Evolutionary conservation across 2,329 filamentous ascomycete genomes (phyloP), one percentile per base, ranked within the genome.

Genomic region (Apiospora rasikravindrae): DNA sequence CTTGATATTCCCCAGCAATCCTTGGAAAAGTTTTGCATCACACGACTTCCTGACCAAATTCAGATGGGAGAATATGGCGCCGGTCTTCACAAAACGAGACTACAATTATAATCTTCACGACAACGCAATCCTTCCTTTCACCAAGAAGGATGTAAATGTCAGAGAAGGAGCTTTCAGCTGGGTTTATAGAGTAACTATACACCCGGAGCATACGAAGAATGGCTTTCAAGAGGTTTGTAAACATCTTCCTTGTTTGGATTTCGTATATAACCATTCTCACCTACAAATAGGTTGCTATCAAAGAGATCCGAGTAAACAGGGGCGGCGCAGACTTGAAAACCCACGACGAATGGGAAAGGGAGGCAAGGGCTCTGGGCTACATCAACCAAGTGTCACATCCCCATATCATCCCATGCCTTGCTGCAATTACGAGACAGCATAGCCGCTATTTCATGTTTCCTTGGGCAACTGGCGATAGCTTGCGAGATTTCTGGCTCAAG

Each of bases 371-470:
- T 10, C 4, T 49, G 22, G 47, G 22, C 7, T 49, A 8, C 22
- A 49, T 49, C 47, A 49, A 49, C 22, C 22, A 49, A 24, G 22
- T 49, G 91, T 91, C 70, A 13, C 44, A 74, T 29, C 11, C n/a
- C 6, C 69, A 74, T 66, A 67, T 74, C 44, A 68, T 72, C 2
- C 33, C 57, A 8, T 64, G 71, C 24, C 8, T 73, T 44, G 72
- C 72, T 67, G 61, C 72, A 22, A 74, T 75, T 24, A 66, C 49
- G 57, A 64, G 47, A 24, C 69, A 69, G 1, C 10, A 68, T 10
- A 45, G 53, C 3, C 67, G 75, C 49, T 76, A 70, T 22, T 73
- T 77, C 71, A 71, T 76, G 42, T 78, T 76, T 57, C 73, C 74
- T 2, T 77, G 71, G 72, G 76, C 76, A 1, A 64, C 71, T 11